Percentiles rank a stretch among this genome's conserved stretches.
Evolutionary conservation across 371 early-diverging fungal genomes (phyloP).

Genomic region (Zancudomyces culisetae): DNA sequence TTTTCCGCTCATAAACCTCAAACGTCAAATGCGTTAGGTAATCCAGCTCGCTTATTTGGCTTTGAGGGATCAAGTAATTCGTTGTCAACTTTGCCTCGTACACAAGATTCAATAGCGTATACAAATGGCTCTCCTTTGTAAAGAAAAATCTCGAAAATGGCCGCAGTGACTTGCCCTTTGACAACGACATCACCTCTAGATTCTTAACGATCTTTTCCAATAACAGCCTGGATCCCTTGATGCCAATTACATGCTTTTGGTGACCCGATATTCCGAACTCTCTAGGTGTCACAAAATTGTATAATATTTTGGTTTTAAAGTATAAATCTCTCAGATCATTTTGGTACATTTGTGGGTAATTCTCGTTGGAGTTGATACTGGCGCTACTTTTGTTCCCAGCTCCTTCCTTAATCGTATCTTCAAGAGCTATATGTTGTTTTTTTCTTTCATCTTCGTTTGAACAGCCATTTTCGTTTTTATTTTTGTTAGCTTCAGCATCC

Average conservation of each 20-base stretch:
- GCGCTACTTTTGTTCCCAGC: too few relatives aligned
- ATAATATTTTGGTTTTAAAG: slow-evolving; percentile 56
- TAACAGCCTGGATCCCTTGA: slow-evolving; percentile 54
- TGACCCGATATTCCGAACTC: slow-evolving; percentile 74
- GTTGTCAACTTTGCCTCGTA: slow-evolving; percentile 68
- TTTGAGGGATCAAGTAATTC: slow-evolving; percentile 34
- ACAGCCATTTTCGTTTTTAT: neutral
- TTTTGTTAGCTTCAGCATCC: neutral
- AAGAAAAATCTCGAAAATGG: slow-evolving; percentile 89
- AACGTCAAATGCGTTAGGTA: slow-evolving; percentile 90
- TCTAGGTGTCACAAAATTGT: slow-evolving; percentile 80
- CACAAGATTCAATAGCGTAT: slow-evolving; percentile 76
- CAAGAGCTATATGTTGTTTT: too few relatives aligned
- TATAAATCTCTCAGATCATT: slow-evolving; percentile 45
- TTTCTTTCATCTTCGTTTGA: too few relatives aligned
- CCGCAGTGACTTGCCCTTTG: slow-evolving; percentile 4
- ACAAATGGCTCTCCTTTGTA: slow-evolving; percentile 88
- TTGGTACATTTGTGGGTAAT: slow-evolving; percentile 14
- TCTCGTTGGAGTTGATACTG: too few relatives aligned
- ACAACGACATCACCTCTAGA: slow-evolving; percentile 29
- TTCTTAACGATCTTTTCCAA: slow-evolving; percentile 58
- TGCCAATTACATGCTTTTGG: slow-evolving; percentile 79
- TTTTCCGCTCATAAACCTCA: slow-evolving; percentile 80
- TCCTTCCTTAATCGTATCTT: too few relatives aligned
- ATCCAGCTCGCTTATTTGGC: slow-evolving; percentile 65